Conservation (phyloP, 495 filamentous ascomycete species). For the Trichoderma virens region DNA sequence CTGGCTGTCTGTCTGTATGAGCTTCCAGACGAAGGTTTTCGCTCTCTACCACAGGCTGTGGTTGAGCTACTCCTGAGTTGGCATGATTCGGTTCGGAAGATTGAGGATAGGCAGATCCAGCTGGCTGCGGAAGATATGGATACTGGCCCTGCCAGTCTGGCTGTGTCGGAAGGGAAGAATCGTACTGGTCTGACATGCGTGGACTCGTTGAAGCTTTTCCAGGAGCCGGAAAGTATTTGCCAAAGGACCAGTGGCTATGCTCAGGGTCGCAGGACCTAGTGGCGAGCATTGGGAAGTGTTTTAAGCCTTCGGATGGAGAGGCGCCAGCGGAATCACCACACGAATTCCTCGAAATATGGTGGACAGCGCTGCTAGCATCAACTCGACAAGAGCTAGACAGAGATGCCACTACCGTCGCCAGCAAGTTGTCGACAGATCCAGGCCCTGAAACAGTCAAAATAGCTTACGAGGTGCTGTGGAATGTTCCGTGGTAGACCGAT, state of each 20-base stretch:
- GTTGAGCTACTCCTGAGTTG: neutral
- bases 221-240: slow-evolving; percentile 40
- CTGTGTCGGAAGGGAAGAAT: slow-evolving; percentile 44
- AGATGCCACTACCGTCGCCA: neutral
- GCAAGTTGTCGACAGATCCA: neutral
- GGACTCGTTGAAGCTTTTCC: slow-evolving; percentile 27
- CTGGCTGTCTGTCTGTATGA: neutral
- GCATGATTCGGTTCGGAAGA: neutral
- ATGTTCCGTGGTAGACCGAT: neutral
- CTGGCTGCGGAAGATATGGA: slow-evolving; percentile 37
- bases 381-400: neutral
- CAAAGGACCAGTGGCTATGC: slow-evolving; percentile 50
- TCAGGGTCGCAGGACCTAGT: slow-evolving; percentile 49
- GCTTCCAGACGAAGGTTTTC: neutral
- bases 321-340: slow-evolving; percentile 12
- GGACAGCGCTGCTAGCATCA: neutral
- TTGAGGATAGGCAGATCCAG: neutral
- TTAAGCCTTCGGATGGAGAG: slow-evolving; percentile 10
- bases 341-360: neutral
- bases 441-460: neutral
- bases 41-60: neutral
- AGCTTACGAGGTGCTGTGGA: neutral
- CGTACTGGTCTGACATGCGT: slow-evolving; percentile 55
- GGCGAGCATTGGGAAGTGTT: slow-evolving; percentile 51
- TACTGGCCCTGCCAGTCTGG: slow-evolving; percentile 54